Percentiles rank a stretch among this genome's conserved stretches.
phyloP scores from a whole-genome alignment of 306 rosid genomes.

The Alnus glutinosa region DNA sequence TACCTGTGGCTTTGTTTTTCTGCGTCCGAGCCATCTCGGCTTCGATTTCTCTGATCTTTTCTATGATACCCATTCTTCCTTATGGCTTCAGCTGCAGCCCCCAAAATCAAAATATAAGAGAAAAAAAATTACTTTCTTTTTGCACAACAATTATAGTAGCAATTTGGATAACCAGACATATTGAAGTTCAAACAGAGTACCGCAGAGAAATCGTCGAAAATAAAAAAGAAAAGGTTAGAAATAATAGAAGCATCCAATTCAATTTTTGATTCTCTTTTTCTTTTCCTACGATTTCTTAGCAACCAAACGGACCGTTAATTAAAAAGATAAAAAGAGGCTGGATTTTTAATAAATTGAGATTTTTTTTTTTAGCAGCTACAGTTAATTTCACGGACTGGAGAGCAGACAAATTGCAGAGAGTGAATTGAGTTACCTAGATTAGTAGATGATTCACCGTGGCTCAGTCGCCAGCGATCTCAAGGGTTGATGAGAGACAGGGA shows the following conservation, averaged over 20 bases:
- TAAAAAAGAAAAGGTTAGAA: background rate
- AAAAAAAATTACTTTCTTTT: background rate
- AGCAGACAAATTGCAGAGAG: background rate
- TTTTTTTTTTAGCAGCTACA: background rate
- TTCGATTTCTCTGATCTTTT: slow-evolving; percentile 94
- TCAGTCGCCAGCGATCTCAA: slow-evolving; percentile 31
- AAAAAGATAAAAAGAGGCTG: background rate
- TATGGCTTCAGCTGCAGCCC: slow-evolving; percentile 34
- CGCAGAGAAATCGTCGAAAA: background rate
- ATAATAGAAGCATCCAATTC: background rate
- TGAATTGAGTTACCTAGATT: background rate
- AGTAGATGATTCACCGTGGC: slow-evolving; percentile 39
- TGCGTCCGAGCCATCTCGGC: slow-evolving; percentile 99
- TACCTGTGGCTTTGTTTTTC: slow-evolving; percentile 97
- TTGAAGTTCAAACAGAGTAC: background rate
- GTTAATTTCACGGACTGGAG: background rate
- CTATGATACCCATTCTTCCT: slow-evolving; percentile 83
- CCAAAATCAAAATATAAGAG: slow-evolving; percentile 8
- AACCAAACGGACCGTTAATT: background rate
- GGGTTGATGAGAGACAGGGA: background rate
- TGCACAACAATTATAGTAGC: background rate
- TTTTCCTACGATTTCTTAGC: background rate
- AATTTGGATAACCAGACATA: background rate
- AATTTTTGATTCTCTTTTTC: background rate
- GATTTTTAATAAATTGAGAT: background rate